Conservation (phyloP, 371 early-diverging fungal genomes). For the Mucor ambiguus region DNA sequence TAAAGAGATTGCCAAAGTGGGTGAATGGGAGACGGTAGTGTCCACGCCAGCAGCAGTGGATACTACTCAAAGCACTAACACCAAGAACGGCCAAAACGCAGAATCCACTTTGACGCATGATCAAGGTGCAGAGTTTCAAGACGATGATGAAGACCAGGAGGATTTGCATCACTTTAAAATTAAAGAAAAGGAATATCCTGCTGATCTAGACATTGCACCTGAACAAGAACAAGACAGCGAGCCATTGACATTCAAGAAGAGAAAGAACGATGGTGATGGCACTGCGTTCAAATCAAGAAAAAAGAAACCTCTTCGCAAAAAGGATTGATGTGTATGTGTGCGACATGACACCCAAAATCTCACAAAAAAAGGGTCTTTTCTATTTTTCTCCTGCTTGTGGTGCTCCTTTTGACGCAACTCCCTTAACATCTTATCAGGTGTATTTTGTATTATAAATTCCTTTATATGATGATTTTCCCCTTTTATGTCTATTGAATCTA, state of each 20-base stretch:
- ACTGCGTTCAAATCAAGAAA: slow-evolving; percentile 19
- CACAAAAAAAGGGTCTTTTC: background rate
- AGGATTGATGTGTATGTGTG: slow-evolving; percentile 12
- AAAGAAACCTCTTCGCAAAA: slow-evolving; percentile 29
- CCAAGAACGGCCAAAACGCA: slow-evolving; percentile 4
- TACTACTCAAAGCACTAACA: background rate
- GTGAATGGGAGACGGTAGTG: slow-evolving; percentile 44
- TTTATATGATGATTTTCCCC: background rate
- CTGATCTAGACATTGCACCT: slow-evolving; percentile 11
- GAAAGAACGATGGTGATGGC: slow-evolving; percentile 33
- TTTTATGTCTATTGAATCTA: background rate
- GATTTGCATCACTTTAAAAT: slow-evolving; percentile 56
- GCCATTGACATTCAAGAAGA: slow-evolving; percentile 55
- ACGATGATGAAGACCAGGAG: slow-evolving; percentile 57
- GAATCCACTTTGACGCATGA: slow-evolving; percentile 31
- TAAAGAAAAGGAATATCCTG: slow-evolving; percentile 55
- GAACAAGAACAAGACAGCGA: slow-evolving; percentile 24
- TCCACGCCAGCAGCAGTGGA: slow-evolving; percentile 12
- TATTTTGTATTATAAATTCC: background rate
- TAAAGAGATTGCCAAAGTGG: slow-evolving; percentile 33
- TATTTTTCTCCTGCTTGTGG: background rate
- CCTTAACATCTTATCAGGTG: background rate
- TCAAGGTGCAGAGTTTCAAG: slow-evolving; percentile 40
- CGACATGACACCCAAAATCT: background rate
- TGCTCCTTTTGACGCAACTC: background rate